phyloP scores from a whole-genome alignment of 805 yeast species.

The Pichia paraexigua region DNA sequence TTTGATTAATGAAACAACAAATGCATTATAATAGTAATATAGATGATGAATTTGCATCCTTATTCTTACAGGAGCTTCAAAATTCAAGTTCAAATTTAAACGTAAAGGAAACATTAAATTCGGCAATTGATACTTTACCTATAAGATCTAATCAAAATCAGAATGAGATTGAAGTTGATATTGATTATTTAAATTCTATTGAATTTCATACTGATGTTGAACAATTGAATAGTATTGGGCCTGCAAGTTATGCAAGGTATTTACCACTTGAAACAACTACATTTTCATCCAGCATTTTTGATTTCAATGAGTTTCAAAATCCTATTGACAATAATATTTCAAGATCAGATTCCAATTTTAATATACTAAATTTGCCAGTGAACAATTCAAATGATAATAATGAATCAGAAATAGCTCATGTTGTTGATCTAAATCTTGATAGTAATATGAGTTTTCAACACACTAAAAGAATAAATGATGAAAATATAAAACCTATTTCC shows the following conservation, averaged over 20 bases:
- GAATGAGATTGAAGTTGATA: neutral
- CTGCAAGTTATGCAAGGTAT: slow-evolving; percentile 8
- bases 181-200: slow-evolving; percentile 4
- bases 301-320: neutral
- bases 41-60: slow-evolving; percentile 14
- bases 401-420: neutral
- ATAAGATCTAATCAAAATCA: neutral
- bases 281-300: slow-evolving; percentile 3
- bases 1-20: too few species aligned
- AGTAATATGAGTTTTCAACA: too few species aligned
- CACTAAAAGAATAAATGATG: neutral
- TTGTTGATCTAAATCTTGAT: neutral
- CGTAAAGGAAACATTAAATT: too few species aligned
- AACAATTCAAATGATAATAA: neutral
- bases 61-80: slow-evolving; percentile 11
- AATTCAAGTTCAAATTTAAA: slow-evolving; percentile 1
- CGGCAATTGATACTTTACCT: neutral
- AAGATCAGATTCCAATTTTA: neutral
- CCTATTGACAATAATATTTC: neutral
- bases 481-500: neutral
- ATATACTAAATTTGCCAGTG: neutral
- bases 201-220: neutral
- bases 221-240: neutral
- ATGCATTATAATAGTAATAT: slow-evolving; percentile 1
- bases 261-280: slow-evolving; percentile 7